Evolutionary conservation across 2,329 filamentous ascomycete genomes (phyloP).

Genomic region (Plenodomus tracheiphilus): DNA sequence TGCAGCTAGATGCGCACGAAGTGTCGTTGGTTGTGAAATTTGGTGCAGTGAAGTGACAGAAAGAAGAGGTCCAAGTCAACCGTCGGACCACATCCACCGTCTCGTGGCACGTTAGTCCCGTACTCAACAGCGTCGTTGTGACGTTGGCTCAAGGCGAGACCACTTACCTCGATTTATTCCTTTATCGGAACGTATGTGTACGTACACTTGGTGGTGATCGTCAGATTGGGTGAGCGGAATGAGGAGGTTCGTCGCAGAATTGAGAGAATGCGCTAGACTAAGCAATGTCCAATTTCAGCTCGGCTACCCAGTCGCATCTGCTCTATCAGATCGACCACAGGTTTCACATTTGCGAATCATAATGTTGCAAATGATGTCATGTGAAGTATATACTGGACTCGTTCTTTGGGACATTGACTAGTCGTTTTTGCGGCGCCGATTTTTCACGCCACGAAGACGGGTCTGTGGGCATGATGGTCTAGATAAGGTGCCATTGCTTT

Average conservation of each 20-base stretch:
- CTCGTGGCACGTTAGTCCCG: conserved; percentile 39
- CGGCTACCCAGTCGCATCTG: conserved; percentile 35
- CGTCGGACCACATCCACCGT: conserved; percentile 34
- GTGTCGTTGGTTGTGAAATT: conserved; percentile 21
- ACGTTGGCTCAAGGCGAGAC: not conserved
- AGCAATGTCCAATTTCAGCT: conserved; percentile 43
- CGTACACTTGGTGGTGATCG: conserved; percentile 20
- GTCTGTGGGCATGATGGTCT: not conserved
- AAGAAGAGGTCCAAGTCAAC: conserved; percentile 35
- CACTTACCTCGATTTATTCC: not conserved
- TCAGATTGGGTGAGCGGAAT: conserved; percentile 28
- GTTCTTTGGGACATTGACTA: not conserved
- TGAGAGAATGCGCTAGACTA: conserved; percentile 35
- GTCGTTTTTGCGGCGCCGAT: not conserved
- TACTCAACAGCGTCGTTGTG: not conserved
- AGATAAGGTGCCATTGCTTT: too few relatives aligned
- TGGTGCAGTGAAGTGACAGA: conserved; percentile 38
- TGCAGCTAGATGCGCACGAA: conserved; percentile 26
- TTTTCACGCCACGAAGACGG: not conserved
- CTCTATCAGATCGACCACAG: conserved; percentile 17
- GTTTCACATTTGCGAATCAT: not conserved
- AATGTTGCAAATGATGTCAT: not conserved
- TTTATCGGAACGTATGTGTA: not conserved
- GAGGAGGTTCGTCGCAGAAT: conserved; percentile 28
- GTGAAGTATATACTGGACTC: not conserved